phyloP scores from a whole-genome alignment of 2,329 filamentous ascomycete genomes.

The Aciculosporium take region DNA sequence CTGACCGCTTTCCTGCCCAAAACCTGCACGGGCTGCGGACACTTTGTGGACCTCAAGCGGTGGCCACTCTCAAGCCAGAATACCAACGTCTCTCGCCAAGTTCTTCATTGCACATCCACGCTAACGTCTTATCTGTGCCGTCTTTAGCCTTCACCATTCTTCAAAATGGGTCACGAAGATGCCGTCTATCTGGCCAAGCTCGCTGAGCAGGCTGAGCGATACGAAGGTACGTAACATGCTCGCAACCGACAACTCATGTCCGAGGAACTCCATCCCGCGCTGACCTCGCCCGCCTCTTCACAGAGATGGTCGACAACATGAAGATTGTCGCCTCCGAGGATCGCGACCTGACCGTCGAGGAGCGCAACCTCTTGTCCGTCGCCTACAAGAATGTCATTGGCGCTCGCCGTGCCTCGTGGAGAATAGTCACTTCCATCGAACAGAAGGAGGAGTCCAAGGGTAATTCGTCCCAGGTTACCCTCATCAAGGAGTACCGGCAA shows the following conservation, averaged over 20 bases:
- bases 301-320: constrained; percentile 99
- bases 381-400: constrained; percentile 99
- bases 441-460: constrained; percentile 99
- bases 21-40: background rate
- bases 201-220: constrained; percentile 99
- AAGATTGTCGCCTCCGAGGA: constrained; percentile 89
- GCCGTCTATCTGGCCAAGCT: constrained; percentile 99
- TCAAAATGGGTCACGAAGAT: constrained; percentile 98
- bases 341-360: constrained; percentile 74
- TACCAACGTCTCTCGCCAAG: background rate
- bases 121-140: background rate
- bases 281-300: constrained; percentile 11
- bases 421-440: constrained; percentile 96
- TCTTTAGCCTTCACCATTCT: constrained; percentile 2
- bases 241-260: background rate
- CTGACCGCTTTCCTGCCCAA: constrained; percentile 2
- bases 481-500: constrained; percentile 96
- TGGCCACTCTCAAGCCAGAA: background rate
- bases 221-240: constrained; percentile 65
- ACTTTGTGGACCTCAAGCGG: background rate
- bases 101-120: background rate
- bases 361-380: constrained; percentile 93
- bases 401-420: constrained; percentile 91
- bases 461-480: constrained; percentile 74
- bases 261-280: constrained; percentile 7